Evolutionary conservation across 257 asterid species (phyloP).

Genomic region (Capsicum baccatum): DNA sequence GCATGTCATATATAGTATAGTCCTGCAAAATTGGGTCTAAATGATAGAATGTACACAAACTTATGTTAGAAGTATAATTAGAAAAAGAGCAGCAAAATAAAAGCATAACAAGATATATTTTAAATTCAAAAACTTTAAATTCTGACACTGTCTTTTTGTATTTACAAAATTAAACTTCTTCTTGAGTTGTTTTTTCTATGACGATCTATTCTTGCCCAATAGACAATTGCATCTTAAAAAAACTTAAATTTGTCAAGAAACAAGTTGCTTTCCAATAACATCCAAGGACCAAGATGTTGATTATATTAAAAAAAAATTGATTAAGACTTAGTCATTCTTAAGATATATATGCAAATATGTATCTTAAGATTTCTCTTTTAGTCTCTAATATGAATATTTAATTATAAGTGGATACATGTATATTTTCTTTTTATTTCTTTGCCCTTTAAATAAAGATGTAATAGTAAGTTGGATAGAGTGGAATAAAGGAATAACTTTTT

Average conservation of each 20-base stretch:
- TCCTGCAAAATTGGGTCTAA: too few species aligned
- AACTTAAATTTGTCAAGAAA: background rate
- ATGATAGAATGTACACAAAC: too few species aligned
- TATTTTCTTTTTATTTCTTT: background rate
- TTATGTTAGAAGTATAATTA: too few species aligned
- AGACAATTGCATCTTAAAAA: background rate
- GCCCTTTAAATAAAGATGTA: background rate
- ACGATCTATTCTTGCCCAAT: background rate
- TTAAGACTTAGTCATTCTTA: slow-evolving; percentile 5
- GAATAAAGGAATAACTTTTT: slow-evolving; percentile 18
- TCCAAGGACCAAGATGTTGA: background rate
- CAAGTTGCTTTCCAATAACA: background rate
- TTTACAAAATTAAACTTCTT: background rate
- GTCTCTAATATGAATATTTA: background rate
- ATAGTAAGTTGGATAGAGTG: background rate
- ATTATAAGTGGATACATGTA: background rate
- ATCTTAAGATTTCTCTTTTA: background rate
- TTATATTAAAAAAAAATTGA: background rate
- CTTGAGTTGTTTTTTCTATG: background rate
- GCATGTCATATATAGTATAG: too few species aligned
- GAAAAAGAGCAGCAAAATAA: too few species aligned
- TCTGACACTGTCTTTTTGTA: background rate
- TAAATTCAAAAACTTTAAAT: background rate
- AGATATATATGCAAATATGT: too few species aligned
- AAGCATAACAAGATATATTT: background rate